Base-by-base conservation (phyloP, 1,284 basidiomycete species). In the Ceratobasidium sp. region DNA sequence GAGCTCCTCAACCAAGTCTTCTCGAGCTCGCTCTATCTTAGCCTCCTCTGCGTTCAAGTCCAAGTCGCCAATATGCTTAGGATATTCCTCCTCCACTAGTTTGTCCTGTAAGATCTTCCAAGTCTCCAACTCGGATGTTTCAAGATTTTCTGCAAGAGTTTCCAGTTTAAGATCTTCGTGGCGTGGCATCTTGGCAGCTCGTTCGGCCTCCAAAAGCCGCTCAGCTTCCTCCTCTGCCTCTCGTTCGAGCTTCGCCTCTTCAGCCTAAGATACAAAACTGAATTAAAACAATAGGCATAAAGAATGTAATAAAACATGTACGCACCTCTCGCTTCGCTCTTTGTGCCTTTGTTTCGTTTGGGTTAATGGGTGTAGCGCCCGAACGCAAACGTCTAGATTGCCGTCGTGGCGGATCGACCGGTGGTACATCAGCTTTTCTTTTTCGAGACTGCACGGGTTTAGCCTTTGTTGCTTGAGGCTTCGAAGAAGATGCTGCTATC, bases 291-390 rank as follows among this genome's bases (percentile, higher is more conserved):
- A 63, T 37, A 20, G 20, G n/a, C 28, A 26, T 8, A 42, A 26
- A 23, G 74, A 23, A 67, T 23, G 47, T 39, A 53, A 0, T 26
- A 28, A 74, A 42, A 7, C 37, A 79, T 11, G 76, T n/a, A n/a
- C 86, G 66, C 61, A 92, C 92, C 85, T 92, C 88, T 56, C 92
- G 89, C 81, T 88, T 89, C 78, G 87, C 86, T 81, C 86, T 90
- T 83, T 90, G 86, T 26, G 85, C 85, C 0, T 90, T 89, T 60
- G 86, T 91, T 82, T 93, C 92, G 81, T 91, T 88, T 0, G 86
- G 87, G 79, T 91, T 88, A 20, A 85, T 78, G 2, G 82, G 79
- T 0, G 80, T 81, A 39, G 82, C 81, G 67, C 85, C 87, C 77
- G 69, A 74, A 15, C 86, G 86, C 11, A 93, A 83, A 58, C 93